Evolutionary conservation across 805 yeast species (phyloP).

Genomic region (Schwanniomyces vanrijiae): DNA sequence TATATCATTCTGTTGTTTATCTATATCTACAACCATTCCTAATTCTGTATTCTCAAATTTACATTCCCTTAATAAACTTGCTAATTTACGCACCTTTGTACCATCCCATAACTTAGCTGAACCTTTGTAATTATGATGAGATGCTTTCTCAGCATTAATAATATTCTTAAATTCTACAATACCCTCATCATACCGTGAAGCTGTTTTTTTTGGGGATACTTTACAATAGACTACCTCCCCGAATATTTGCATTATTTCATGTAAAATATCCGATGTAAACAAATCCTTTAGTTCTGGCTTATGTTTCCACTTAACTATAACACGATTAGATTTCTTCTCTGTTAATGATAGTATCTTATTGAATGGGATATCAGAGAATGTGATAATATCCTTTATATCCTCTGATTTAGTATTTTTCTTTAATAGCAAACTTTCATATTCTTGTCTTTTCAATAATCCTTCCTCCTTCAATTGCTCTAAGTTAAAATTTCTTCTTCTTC

Average conservation of each 20-base stretch:
- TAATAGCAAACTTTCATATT: conserved; percentile 19
- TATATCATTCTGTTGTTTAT: not conserved
- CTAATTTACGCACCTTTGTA: conserved; percentile 41
- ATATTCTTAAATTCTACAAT: conserved; percentile 27
- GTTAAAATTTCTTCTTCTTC: conserved; percentile 5
- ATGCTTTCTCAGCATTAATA: conserved; percentile 33
- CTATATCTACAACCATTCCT: not conserved
- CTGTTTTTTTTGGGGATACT: conserved; percentile 5
- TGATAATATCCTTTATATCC: conserved; percentile 9
- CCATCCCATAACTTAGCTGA: conserved; percentile 49
- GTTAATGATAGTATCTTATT: conserved; percentile 2
- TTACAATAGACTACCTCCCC: conserved; percentile 31
- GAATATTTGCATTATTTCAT: conserved; percentile 44
- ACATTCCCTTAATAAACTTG: conserved; percentile 46
- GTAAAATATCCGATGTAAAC: conserved; percentile 31
- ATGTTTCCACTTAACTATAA: conserved; percentile 47
- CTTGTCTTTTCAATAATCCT: conserved; percentile 23
- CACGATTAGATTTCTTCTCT: conserved; percentile 7
- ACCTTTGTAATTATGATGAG: conserved; percentile 39
- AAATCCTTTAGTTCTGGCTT: conserved; percentile 32
- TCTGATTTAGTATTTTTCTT: conserved; percentile 7
- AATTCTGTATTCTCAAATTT: conserved; percentile 1
- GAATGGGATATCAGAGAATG: conserved; percentile 18
- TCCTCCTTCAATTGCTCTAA: conserved; percentile 24
- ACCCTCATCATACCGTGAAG: conserved; percentile 38